Conservation (phyloP, 306 rosid species). For the Gleditsia sinensis region DNA sequence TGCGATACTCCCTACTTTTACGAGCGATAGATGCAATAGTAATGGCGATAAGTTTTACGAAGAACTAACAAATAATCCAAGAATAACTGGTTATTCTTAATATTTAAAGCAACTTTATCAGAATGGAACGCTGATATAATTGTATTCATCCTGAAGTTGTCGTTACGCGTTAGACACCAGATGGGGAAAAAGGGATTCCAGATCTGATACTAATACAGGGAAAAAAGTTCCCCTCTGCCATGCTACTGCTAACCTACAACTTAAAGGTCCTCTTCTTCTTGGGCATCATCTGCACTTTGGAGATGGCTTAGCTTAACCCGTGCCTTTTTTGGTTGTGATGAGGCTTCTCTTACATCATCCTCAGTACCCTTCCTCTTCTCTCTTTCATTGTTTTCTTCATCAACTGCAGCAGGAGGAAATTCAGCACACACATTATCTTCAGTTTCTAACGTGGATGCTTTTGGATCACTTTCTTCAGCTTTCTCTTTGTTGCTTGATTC, state of each 20-base stretch:
- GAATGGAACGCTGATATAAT: background rate
- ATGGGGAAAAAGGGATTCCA: conserved; percentile 17
- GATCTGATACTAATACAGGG: conserved; percentile 32
- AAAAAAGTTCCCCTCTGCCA: conserved; percentile 1
- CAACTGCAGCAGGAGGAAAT: conserved; percentile 36
- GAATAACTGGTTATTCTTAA: background rate
- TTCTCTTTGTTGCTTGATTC: conserved; percentile 41
- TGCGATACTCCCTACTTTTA: too few relatives aligned
- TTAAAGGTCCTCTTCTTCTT: conserved; percentile 69
- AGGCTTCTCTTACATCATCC: conserved; percentile 45
- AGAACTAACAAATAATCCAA: background rate
- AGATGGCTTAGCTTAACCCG: conserved; percentile 69
- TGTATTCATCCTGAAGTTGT: conserved; percentile 2
- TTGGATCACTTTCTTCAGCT: conserved; percentile 51
- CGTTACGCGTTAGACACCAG: conserved; percentile 11
- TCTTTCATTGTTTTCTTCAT: conserved; percentile 44
- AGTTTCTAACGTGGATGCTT: conserved; percentile 37
- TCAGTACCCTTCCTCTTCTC: conserved; percentile 68
- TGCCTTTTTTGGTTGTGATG: conserved; percentile 57
- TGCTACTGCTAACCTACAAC: conserved; percentile 24
- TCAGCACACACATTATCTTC: conserved; percentile 45
- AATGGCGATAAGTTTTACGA: background rate
- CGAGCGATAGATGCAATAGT: background rate
- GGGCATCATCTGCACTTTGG: conserved; percentile 61
- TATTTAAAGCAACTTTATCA: background rate